These are phyloP conservation scores for Yarrowia sp. DNA, from an alignment of 805 yeast species.

Conservation along the genomic window DNA sequence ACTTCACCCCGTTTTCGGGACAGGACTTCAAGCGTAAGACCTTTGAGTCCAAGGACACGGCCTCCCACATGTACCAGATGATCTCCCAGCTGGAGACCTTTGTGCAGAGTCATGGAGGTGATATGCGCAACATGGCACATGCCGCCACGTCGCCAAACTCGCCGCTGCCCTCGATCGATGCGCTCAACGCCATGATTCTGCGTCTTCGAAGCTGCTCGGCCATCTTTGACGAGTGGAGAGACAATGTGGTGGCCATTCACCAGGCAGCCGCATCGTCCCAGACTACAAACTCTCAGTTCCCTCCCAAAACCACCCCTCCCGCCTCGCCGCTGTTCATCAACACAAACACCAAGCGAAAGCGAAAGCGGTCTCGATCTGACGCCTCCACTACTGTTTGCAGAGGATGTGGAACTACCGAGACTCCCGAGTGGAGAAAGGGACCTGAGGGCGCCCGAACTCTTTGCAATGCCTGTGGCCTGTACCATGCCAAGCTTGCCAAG, in stretches of 20 bases:
- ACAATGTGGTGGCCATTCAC: slow-evolving; percentile 2
- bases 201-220: not conserved
- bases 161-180: slow-evolving; percentile 5
- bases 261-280: not conserved
- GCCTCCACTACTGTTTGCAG: slow-evolving; percentile 37
- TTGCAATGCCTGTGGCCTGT: slow-evolving; percentile 82
- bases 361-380: slow-evolving; percentile 10
- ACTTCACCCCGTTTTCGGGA: slow-evolving; percentile 7
- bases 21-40: slow-evolving; percentile 12
- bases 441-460: slow-evolving; percentile 72
- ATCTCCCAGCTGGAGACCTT: slow-evolving; percentile 14
- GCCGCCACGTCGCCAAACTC: not conserved
- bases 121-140: slow-evolving; percentile 1
- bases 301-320: slow-evolving; percentile 8
- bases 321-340: slow-evolving; percentile 7
- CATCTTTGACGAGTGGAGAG: slow-evolving; percentile 20
- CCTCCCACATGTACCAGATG: slow-evolving; percentile 24
- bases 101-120: slow-evolving; percentile 12
- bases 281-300: not conserved
- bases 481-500: slow-evolving; percentile 63
- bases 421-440: slow-evolving; percentile 85
- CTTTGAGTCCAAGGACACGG: slow-evolving; percentile 20
- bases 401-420: slow-evolving; percentile 53
- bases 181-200: slow-evolving; percentile 11
- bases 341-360: slow-evolving; percentile 3